Evolutionary conservation across 139 green algal genomes (phyloP).

Genomic region (Mychonastes homosphaera): DNA sequence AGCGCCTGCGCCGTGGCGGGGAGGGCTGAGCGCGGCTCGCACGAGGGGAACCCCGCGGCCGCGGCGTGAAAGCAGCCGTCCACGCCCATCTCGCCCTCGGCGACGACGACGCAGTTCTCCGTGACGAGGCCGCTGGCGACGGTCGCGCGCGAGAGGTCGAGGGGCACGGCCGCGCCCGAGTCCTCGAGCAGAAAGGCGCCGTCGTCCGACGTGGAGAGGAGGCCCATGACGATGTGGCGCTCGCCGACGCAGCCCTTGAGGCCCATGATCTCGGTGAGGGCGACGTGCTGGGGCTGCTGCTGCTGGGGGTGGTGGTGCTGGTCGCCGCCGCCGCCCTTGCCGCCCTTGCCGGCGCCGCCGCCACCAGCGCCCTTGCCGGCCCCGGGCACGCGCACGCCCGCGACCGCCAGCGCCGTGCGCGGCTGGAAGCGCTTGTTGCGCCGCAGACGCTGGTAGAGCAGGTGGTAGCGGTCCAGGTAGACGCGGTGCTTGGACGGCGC

Average conservation of each 20-base stretch:
- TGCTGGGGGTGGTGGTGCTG: neutral
- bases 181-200: constrained; percentile 60
- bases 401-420: constrained; percentile 15
- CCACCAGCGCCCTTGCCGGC: neutral
- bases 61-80: constrained; percentile 56
- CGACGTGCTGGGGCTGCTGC: constrained; percentile 17
- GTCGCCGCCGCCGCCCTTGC: neutral
- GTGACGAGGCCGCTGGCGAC: constrained; percentile 60
- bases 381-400: too few species aligned
- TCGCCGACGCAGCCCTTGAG: constrained; percentile 53
- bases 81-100: constrained; percentile 53
- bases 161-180: constrained; percentile 46
- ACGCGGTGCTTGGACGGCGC: constrained; percentile 57
- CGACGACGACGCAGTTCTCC: constrained; percentile 85
- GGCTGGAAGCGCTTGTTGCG: constrained; percentile 46
- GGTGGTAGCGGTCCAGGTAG: constrained; percentile 53
- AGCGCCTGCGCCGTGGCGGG: constrained; percentile 42
- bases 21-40: constrained; percentile 46
- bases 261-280: constrained; percentile 70
- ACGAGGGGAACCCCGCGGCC: constrained; percentile 60
- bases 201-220: constrained; percentile 38
- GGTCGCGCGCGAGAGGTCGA: constrained; percentile 59
- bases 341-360: neutral
- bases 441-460: constrained; percentile 63
- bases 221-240: constrained; percentile 59